Base-by-base conservation (phyloP, 805 yeast species). In the Torulaspora franciscae region DNA sequence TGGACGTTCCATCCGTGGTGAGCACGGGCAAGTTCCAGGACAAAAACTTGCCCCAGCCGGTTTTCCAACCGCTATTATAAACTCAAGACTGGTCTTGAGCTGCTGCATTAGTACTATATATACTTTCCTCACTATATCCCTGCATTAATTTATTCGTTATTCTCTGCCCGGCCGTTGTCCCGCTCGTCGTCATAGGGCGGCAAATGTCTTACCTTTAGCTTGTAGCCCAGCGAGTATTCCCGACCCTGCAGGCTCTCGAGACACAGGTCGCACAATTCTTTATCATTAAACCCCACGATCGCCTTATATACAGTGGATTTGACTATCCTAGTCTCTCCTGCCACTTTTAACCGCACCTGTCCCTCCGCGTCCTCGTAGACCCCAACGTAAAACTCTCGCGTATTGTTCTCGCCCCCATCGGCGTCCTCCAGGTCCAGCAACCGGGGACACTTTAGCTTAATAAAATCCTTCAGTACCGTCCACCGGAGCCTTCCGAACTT, bases 401-500 rank as follows among this genome's bases (percentile, higher is more conserved):
- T 62, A 37, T 60, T 59, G 42, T 58, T 42, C 27, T 38, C 41
- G 8, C n/a, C n/a, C 35, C 49, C 41, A 11, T 37, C 42, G n/a
- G 40, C 27, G 7, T 47, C 50, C 17, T 51, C 44, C 37, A 53
- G 42, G 30, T 50, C 53, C 22, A 62, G 39, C 40, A 61, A 47
- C 29, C 49, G 54, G 11, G 62, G 62, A 43, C 66, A 63, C 40
- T 61, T 62, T 29, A 57, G 45, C 41, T 68, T 63, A 9, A 70
- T 54, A 33, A 59, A 62, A 47, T 70, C 74, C 49, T 69, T 69
- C 13, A 70, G 42, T 1, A 65, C 64, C 10, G 61, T 65, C 73
- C 73, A 70, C 43, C 64, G 57, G 6, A 64, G 47, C 38, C 62
- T 61, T 7, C 61, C 59, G 45, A 43, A 62, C 37, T 50, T 54